Conservation (phyloP, 352 stramenopile species). For the Globisporangium cystogenes region DNA sequence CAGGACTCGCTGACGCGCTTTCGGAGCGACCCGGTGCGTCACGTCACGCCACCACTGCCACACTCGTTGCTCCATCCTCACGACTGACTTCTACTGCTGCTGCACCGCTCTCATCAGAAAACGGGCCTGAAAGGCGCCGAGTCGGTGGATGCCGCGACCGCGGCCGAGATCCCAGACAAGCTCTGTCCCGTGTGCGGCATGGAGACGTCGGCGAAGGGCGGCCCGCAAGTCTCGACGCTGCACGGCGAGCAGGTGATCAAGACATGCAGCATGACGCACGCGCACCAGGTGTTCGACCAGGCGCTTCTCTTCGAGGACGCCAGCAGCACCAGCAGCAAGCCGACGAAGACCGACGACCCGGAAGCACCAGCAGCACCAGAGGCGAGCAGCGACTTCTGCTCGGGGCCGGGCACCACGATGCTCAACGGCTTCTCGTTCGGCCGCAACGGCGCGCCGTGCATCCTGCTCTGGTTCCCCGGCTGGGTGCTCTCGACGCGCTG, state of each 20-base stretch:
- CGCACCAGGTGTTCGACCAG: slow-evolving; percentile 50
- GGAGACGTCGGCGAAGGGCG: slow-evolving; percentile 39
- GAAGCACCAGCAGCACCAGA: background rate
- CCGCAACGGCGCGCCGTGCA: slow-evolving; percentile 30
- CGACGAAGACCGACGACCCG: background rate
- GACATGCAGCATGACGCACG: slow-evolving; percentile 67
- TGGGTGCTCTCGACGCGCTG: slow-evolving; percentile 57
- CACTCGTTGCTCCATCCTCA: background rate
- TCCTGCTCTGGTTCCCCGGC: slow-evolving; percentile 70
- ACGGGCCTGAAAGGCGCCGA: slow-evolving; percentile 33
- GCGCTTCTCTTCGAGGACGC: slow-evolving; percentile 36
- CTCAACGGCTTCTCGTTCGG: slow-evolving; percentile 63
- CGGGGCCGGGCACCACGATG: slow-evolving; percentile 63
- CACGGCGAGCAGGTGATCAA: slow-evolving; percentile 58
- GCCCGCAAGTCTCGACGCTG: slow-evolving; percentile 44
- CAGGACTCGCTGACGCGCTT: slow-evolving; percentile 50
- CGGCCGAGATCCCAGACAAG: slow-evolving; percentile 9
- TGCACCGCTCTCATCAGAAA: slow-evolving; percentile 14
- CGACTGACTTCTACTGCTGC: background rate
- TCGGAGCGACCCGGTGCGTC: slow-evolving; percentile 35
- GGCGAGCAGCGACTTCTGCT: slow-evolving; percentile 29
- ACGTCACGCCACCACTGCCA: background rate
- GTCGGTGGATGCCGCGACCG: slow-evolving; percentile 15
- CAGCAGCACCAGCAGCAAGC: background rate
- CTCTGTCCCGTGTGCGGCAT: slow-evolving; percentile 71